Evolutionary conservation across 2,329 filamentous ascomycete species (phyloP).

Genomic region (Cercospora sp.): DNA sequence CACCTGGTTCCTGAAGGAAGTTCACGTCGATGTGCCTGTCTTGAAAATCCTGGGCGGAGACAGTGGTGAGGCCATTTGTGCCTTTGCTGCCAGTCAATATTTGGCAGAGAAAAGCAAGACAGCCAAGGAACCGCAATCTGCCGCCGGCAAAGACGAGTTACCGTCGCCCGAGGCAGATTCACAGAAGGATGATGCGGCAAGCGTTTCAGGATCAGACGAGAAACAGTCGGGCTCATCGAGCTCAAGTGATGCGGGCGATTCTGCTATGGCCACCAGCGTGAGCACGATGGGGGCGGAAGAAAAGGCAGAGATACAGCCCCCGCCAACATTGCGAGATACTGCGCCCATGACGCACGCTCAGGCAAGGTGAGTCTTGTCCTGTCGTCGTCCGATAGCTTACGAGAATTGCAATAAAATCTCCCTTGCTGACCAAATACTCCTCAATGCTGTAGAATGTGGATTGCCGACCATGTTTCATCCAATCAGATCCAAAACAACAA

Average conservation of each 20-base stretch:
- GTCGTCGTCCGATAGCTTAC: constrained; percentile 8
- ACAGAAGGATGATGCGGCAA: neutral
- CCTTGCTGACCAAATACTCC: constrained; percentile 11
- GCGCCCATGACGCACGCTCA: constrained; percentile 27
- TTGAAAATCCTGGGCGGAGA: constrained; percentile 43
- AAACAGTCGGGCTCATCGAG: neutral
- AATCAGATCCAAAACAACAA: constrained; percentile 23
- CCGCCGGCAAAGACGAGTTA: neutral
- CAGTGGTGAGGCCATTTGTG: constrained; percentile 19
- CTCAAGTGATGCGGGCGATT: constrained; percentile 15
- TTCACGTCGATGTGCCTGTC: constrained; percentile 50
- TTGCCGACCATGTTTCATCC: constrained; percentile 22
- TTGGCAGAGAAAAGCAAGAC: constrained; percentile 20
- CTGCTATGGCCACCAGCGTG: constrained; percentile 15
- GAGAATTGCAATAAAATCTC: neutral
- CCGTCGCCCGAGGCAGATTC: neutral
- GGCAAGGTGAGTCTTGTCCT: constrained; percentile 25
- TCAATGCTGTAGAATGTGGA: constrained; percentile 19
- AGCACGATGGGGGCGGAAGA: constrained; percentile 12
- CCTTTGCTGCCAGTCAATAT: constrained; percentile 21
- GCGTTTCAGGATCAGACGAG: constrained; percentile 1
- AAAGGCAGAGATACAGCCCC: constrained; percentile 6
- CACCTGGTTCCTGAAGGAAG: constrained; percentile 52
- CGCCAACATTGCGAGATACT: constrained; percentile 14
- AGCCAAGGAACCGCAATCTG: neutral